Evolutionary conservation across 768 basidiomycete genomes (phyloP), one percentile per base, ranked within the genome.

Genomic region (Pulveroboletus ravenelii): DNA sequence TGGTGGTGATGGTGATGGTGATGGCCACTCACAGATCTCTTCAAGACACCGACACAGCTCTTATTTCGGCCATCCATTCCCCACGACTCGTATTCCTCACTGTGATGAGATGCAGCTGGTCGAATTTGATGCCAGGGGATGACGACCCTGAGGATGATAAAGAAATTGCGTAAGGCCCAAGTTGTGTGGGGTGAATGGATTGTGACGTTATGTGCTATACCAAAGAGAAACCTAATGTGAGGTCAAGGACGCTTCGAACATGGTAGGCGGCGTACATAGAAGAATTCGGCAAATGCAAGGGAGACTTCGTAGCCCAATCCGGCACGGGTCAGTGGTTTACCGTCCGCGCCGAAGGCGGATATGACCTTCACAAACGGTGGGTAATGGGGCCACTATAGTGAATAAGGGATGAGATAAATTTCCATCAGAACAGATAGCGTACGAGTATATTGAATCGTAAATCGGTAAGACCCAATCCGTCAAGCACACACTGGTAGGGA

Each of bases 201-300:
- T 17, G 53, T 47, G 52, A 55, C 52, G 54, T 59, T 38, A 65
- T 53, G n/a, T 57, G 44, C 64, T 63, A 38, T 25, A 49, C 18
- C 38, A 41, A 15, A 40, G n/a, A 10, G 23, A 20, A 39, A 14
- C 17, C 25, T 37, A 9, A 42, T 12, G 47, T 61, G 39, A 56
- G 51, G 37, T 41, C 43, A 23, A 23, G n/a, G 6, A 6, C 13
- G 6, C 20, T 9, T 18, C 15, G 14, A 40, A 23, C 27, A 27
- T 36, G 41, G 25, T 27, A 17, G 27, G 34, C 10, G 10, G 59
- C 64, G 46, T 57, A 65, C 63, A 34, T 54, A 62, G 51, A 66
- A 55, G n/a, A 65, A 61, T 25, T 64, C 64, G 46, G 64, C 62
- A 55, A 65, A 65, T 9, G 63, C 64, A 39, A 64, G 56, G 40